Base-by-base conservation (phyloP, 441 rosid genomes). In the Euphorbia schlechtendalii region DNA sequence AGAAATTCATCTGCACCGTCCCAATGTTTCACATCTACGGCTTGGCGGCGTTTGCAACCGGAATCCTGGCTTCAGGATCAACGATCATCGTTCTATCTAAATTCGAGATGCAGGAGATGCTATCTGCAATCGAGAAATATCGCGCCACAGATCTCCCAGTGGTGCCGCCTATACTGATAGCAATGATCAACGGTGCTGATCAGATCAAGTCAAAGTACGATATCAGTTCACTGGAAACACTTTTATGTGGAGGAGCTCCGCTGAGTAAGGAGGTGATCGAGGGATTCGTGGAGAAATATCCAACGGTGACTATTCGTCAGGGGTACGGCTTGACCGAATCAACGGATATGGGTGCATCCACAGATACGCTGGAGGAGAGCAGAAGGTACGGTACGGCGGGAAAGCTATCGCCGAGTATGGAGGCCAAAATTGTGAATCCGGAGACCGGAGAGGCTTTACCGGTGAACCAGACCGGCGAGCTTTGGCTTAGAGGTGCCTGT, bases 21-120 rank as follows among this genome's bases (percentile, higher is more conserved):
- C 98, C 98, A 3, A 90, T 90, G 97, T 90, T 85, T 72, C 98
- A 90, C 70, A 86, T 90, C 77, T 93, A 86, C 74, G 98, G 98
- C 57, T 73, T 93, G 56, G 89, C 83, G 1, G 86, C 87, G 49
- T 93, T 93, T 68, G 96, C 91, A 3, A 80, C 84, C 13, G 98
- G 95, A n/a, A 57, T 86, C 0, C 83, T 93, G 17, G 87, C 96
- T 20, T 69, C 85, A 12, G 98, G 98, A 49, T 74, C 95, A 3
- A 88, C 97, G 53, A 67, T 93, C 67, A 66, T 90, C 17, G 81
- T 93, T 55, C 88, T 93, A 54, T 81, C 97, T 1, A 90, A 88
- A 56, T 93, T 90, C 79, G 96, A 90, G 63, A 80, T 90, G 82
- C 82, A 74, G 70, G 97, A 88, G 75, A 83, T 93, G 98, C 56